Evolutionary conservation across 208 protist species (phyloP), one percentile per base, ranked within the genome.

Genomic region (Phytomonas sp.): DNA sequence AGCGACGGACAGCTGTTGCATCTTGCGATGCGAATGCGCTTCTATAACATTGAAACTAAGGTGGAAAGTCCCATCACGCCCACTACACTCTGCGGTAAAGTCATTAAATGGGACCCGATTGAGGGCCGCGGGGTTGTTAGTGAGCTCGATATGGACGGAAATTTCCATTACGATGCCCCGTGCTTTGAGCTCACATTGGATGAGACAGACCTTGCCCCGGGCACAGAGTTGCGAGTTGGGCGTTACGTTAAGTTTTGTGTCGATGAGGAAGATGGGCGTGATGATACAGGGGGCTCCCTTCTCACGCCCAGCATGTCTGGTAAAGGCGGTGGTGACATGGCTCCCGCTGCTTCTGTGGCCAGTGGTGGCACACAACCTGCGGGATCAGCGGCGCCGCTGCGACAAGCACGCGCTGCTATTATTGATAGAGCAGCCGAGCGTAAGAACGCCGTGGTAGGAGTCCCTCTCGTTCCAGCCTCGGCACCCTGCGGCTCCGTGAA

Each of bases 211-310:
- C 69, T 94, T 23, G 60, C 68, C 36, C 29, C 65, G 0, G 75
- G 66, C 29, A 66, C 60, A 0, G 67, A 78, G 56, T 23, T 88
- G 61, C 61, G 67, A 23, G 67, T 64, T 4, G 89, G 86, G 15
- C 80, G 80, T 31, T 92, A 79, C 60, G 84, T 94, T 30, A 80
- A 81, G 34, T 94, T 94, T 75, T 93, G 84, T 70, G 33, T 88
- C 15, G 63, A 3, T n/a, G 69, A 70, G 5, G 71, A 62, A 6
- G 64, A 37, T 37, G 64, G 7, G 11, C 60, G 66, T 43, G 53
- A 69, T 15, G 74, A 62, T 23, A 60, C 65, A 33, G 53, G 70
- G 7, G 67, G 66, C 23, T 56, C 60, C 28, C 3, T 23, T 31
- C 46, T 13, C 11, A 13, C 29, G 20, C 46, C 20, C 33, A 68